These are phyloP conservation scores for Zoysia matrella DNA, from an alignment of 202 grass and related monocot species.

Conservation along the genomic window DNA sequence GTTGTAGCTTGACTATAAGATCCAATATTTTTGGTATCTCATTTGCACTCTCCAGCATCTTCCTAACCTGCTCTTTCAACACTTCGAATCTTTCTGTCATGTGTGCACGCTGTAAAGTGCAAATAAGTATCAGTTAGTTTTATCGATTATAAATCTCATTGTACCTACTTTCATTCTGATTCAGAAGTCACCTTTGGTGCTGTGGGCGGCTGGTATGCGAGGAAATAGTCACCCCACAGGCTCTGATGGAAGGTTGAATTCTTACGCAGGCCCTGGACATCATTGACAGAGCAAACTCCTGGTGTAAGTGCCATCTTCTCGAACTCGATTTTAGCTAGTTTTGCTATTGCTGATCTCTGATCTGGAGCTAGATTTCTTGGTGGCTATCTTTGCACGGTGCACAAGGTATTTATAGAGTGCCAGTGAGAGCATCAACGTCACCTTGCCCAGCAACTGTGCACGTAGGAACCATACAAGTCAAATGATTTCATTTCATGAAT, in stretches of 20 bases:
- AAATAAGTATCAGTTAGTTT: too few relatives aligned
- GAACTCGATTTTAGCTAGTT: neutral
- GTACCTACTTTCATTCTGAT: neutral
- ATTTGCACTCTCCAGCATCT: conserved; percentile 21
- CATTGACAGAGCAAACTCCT: conserved; percentile 23
- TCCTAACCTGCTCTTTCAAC: conserved; percentile 45
- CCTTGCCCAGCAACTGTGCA: neutral
- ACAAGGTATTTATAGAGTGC: neutral
- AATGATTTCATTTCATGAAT: neutral
- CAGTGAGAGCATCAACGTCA: neutral
- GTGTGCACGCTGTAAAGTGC: too few relatives aligned
- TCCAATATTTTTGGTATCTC: conserved; percentile 26
- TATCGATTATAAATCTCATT: neutral
- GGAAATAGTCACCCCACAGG: conserved; percentile 34
- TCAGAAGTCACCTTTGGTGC: neutral
- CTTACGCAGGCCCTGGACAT: neutral
- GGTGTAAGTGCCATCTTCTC: conserved; percentile 16
- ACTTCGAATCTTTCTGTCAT: conserved; percentile 19
- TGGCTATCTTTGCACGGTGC: neutral
- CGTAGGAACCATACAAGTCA: neutral
- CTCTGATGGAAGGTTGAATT: neutral
- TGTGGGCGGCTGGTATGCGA: conserved; percentile 22
- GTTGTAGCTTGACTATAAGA: conserved; percentile 42
- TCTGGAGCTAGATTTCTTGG: neutral
- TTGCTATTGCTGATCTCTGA: neutral